Evolutionary conservation across 2,329 filamentous ascomycete species (phyloP), one percentile per base, ranked within the genome.

Genomic region (Cercospora beticola): DNA sequence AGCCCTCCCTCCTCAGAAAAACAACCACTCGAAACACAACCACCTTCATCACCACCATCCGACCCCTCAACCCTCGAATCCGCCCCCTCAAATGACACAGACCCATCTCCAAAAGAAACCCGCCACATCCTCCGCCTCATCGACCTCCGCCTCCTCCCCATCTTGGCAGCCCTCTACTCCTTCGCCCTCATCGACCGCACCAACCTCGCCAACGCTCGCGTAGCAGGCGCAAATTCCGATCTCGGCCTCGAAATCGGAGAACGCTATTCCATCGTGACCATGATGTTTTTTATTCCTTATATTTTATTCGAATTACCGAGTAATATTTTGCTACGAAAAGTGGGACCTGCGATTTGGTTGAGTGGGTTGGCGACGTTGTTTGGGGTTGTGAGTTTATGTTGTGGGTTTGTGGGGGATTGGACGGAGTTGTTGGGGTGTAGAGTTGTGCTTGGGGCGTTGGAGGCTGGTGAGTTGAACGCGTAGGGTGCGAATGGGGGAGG

Each of bases 391-490:
- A 62, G 62, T n/a, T 18, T 68, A 8, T 6, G 62, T 12, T 65
- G 64, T 21, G 62, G 66, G 5, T 68, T 68, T 18, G 28, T 63
- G 12, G 5, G 65, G 9, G 36, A 18, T 6, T 68, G 62, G 66
- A 33, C 26, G 2, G n/a, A 68, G 63, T 33, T 64, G 18, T 43
- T 43, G 36, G 36, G 36, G 36, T 43, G 36, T n/a, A n/a, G 36
- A n/a, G 36, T 43, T 43, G 36, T 43, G 0, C 6, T 43, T 8
- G 36, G 36, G 16, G 36, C 36, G 5, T n/a, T 43, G 36, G 36
- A 43, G 36, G 36, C 36, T 16, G 36, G 36, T 43, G 16, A 9
- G 36, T 43, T 33, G 30, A 31, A 10, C 8, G 30, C 1, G 31
- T 12, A 33, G 31, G 31, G 14, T 4, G 31, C 0, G 33, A 14